Evolutionary conservation across 2,329 filamentous ascomycete species (phyloP).

Genomic region (Lasiodiplodia gonubiensis): DNA sequence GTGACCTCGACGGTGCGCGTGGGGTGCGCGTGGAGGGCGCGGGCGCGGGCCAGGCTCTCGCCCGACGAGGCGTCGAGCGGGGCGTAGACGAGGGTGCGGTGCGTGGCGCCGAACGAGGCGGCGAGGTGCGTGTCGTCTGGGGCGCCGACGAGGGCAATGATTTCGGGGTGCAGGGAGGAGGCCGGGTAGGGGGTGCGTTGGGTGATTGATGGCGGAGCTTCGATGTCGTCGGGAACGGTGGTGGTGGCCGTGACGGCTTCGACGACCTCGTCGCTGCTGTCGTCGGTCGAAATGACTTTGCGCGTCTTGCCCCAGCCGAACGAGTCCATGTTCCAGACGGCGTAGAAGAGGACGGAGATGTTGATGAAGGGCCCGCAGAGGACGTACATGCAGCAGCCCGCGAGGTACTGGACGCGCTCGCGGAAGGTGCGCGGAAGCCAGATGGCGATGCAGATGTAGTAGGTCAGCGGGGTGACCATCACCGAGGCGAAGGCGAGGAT

Average conservation of each 20-base stretch:
- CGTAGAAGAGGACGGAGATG: conserved; percentile 51
- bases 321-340: conserved; percentile 52
- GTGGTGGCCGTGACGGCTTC: not conserved
- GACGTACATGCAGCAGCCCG: conserved; percentile 38
- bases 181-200: not conserved
- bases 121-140: not conserved
- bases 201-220: not conserved
- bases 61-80: not conserved
- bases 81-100: conserved; percentile 14
- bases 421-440: conserved; percentile 37
- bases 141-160: conserved; percentile 4
- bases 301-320: conserved; percentile 56
- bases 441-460: conserved; percentile 37
- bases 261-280: not conserved
- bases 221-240: not conserved
- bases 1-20: conserved; percentile 8
- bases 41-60: not conserved
- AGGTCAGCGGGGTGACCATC: conserved; percentile 40
- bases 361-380: conserved; percentile 50
- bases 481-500: conserved; percentile 36
- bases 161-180: not conserved
- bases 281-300: conserved; percentile 30
- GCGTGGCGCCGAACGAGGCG: not conserved
- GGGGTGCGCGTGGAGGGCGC: not conserved
- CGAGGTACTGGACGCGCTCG: conserved; percentile 38